Percentiles rank a stretch among this genome's conserved stretches.
Evolutionary conservation across 441 rosid species (phyloP).

Genomic region (Raphanus hybrid): DNA sequence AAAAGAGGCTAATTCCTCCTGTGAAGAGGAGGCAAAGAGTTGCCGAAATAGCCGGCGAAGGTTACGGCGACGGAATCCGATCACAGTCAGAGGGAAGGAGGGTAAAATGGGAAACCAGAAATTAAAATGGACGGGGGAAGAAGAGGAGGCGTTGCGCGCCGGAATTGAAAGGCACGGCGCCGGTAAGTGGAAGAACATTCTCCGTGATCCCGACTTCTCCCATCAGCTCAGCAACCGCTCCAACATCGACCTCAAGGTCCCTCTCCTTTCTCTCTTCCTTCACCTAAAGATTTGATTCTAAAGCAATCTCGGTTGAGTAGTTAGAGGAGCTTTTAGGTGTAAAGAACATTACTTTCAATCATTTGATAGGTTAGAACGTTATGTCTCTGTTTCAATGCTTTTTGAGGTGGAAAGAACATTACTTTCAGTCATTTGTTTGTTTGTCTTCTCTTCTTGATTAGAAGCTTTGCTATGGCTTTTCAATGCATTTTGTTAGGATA

Average conservation of each 20-base stretch:
- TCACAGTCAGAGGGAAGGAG: not conserved
- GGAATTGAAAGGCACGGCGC: conserved; percentile 82
- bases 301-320: not conserved
- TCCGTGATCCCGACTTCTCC: conserved; percentile 79
- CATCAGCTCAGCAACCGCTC: conserved; percentile 71
- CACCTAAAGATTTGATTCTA: not conserved
- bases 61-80: conserved; percentile 1
- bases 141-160: conserved; percentile 81
- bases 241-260: conserved; percentile 91
- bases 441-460: not conserved
- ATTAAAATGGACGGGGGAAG: conserved; percentile 82
- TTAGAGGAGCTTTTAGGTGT: not conserved
- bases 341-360: not conserved
- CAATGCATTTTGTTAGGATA: conserved; percentile 52
- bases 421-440: not conserved
- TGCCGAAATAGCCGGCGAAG: conserved; percentile 15
- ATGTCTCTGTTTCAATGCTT: too few species aligned
- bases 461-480: not conserved
- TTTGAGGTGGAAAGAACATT: not conserved
- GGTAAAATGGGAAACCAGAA: conserved; percentile 86
- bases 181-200: conserved; percentile 93
- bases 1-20: not conserved
- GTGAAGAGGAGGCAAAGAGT: not conserved
- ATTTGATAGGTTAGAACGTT: not conserved
- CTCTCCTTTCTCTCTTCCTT: not conserved